A percentile compares a stretch with the other conserved stretches of the same genome.
phyloP scores from a whole-genome alignment of 2,329 filamentous ascomycete genomes.

The Phoma herbarum region DNA sequence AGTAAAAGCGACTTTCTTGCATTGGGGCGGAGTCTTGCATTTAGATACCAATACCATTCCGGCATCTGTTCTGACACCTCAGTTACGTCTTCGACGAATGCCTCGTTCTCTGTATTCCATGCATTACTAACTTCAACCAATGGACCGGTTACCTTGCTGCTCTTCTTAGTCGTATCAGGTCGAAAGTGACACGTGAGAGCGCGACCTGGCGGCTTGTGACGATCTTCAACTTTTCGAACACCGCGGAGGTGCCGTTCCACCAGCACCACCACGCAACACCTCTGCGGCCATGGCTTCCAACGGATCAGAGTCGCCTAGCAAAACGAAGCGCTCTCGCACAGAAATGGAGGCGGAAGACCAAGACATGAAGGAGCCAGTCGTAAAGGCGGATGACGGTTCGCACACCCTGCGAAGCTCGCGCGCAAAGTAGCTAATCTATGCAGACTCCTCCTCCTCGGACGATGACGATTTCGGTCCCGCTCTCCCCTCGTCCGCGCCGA shows the following conservation, averaged over 20 bases:
- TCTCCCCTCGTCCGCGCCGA: conserved; percentile 78
- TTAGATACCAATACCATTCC: conserved; percentile 35
- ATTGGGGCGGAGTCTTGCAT: conserved; percentile 25
- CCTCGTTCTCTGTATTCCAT: background rate
- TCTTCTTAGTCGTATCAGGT: background rate
- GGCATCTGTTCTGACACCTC: conserved; percentile 22
- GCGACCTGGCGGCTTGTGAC: conserved; percentile 18
- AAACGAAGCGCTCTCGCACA: conserved; percentile 35
- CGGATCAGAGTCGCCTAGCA: conserved; percentile 37
- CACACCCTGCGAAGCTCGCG: conserved; percentile 6
- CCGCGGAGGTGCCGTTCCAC: conserved; percentile 11
- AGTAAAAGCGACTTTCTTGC: conserved; percentile 22
- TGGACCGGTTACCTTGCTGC: background rate
- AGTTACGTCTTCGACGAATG: background rate
- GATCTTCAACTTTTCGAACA: conserved; percentile 22
- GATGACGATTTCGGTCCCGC: conserved; percentile 91
- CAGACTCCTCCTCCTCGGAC: conserved; percentile 70
- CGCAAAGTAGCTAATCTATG: conserved; percentile 25
- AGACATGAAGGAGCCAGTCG: conserved; percentile 18
- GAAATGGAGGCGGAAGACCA: conserved; percentile 37
- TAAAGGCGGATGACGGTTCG: conserved; percentile 28
- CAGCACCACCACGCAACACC: conserved; percentile 16
- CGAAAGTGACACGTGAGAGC: conserved; percentile 26
- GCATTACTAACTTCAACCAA: background rate
- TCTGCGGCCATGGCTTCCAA: conserved; percentile 21